Evolutionary conservation across 2,329 filamentous ascomycete species (phyloP).

Genomic region (Botrytis elliptica): DNA sequence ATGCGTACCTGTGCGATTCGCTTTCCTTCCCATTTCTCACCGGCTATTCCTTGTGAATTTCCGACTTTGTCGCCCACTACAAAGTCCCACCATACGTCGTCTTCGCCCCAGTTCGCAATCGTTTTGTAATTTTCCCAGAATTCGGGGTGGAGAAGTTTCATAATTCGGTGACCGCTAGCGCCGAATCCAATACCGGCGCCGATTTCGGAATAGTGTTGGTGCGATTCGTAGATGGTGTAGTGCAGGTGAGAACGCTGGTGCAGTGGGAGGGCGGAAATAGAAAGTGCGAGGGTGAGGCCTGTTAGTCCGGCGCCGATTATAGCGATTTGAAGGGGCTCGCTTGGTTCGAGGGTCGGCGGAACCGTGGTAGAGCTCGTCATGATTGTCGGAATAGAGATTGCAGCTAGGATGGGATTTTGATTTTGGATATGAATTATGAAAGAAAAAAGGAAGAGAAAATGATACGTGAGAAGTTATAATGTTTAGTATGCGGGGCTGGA

Average conservation of each 20-base stretch:
- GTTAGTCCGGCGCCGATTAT: constrained; percentile 4
- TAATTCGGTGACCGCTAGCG: constrained; percentile 8
- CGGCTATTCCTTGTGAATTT: not conserved
- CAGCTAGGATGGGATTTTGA: no score
- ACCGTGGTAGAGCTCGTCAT: not conserved
- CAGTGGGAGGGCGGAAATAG: not conserved
- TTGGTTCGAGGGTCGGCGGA: not conserved
- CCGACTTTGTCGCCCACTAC: not conserved
- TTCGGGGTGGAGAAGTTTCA: not conserved
- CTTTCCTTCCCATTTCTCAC: not conserved
- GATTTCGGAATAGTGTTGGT: not conserved
- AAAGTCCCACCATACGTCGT: constrained; percentile 8
- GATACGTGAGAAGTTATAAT: not conserved
- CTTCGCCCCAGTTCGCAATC: constrained; percentile 11
- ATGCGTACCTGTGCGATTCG: not conserved
- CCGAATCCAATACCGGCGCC: constrained; percentile 8
- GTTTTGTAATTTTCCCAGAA: constrained; percentile 7
- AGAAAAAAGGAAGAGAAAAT: no score
- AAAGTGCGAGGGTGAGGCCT: not conserved
- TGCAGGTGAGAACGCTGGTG: not conserved
- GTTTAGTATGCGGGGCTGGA: not conserved
- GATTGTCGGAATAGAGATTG: rapidly evolving
- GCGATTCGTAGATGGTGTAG: constrained; percentile 9
- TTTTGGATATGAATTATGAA: not conserved
- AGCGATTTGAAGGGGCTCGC: not conserved